A percentile compares a stretch with the other conserved stretches of the same genome.
phyloP scores from a whole-genome alignment of 2,329 filamentous ascomycete species.

The Neospermospora avenae region DNA sequence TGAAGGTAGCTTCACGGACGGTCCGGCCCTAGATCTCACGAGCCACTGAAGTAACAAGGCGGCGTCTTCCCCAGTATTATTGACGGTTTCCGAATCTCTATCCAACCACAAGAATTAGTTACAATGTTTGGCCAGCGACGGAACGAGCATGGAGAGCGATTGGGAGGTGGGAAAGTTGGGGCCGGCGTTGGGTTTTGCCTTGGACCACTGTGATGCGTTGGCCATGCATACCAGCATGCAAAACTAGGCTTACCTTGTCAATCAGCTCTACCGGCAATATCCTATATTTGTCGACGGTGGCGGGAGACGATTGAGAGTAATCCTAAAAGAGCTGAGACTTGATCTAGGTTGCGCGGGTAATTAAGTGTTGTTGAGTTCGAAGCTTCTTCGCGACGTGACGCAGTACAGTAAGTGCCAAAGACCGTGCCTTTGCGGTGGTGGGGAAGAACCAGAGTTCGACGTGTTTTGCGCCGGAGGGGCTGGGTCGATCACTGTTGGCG shows the following conservation, averaged over 20 bases:
- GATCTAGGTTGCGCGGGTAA: slow-evolving; percentile 15
- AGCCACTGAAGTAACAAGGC: slow-evolving; percentile 26
- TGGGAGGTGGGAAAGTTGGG: slow-evolving; percentile 29
- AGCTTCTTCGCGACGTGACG: slow-evolving; percentile 20
- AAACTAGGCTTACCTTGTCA: slow-evolving; percentile 36
- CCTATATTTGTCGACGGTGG: slow-evolving; percentile 29
- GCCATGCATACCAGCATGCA: slow-evolving; percentile 34
- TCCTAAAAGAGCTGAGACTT: slow-evolving; percentile 16
- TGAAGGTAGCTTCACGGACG: slow-evolving; percentile 22
- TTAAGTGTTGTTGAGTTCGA: slow-evolving; percentile 16
- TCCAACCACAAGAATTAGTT: slow-evolving; percentile 35
- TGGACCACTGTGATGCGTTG: slow-evolving; percentile 36
- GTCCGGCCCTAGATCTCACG: slow-evolving; percentile 21
- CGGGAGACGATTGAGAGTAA: slow-evolving; percentile 22
- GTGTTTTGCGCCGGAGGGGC: slow-evolving; percentile 2
- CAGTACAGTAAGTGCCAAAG: slow-evolving; percentile 14
- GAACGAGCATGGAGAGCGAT: slow-evolving; percentile 27
- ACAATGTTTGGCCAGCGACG: slow-evolving; percentile 27
- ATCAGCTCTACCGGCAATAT: slow-evolving; percentile 30
- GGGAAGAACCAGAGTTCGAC: slow-evolving; percentile 3
- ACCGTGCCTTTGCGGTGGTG: slow-evolving; percentile 12
- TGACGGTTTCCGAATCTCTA: slow-evolving; percentile 20
- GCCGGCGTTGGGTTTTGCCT: slow-evolving; percentile 29
- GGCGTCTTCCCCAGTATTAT: slow-evolving; percentile 15
- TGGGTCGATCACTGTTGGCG: background rate